These are phyloP conservation scores for Austroboletus novae-zelandiae DNA, from an alignment of 1,284 basidiomycete genomes.

Conservation along the genomic window DNA sequence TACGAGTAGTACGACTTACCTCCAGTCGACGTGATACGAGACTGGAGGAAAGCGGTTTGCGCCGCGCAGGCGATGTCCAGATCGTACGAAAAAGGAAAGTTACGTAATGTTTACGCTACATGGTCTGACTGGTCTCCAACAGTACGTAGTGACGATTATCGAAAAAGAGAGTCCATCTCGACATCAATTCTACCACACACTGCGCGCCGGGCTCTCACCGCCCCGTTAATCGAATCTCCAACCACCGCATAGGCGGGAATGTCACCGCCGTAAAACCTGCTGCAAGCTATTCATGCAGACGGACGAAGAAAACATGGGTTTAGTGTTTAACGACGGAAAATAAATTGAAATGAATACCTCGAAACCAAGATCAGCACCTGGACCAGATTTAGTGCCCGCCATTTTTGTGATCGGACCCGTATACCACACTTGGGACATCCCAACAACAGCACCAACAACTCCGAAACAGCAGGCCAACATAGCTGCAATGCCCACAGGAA, in stretches of 20 bases:
- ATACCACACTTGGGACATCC: constrained; percentile 53
- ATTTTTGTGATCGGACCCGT: constrained; percentile 47
- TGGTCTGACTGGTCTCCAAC: too few species aligned
- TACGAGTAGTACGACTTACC: too few species aligned
- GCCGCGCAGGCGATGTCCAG: too few species aligned
- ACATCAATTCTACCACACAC: not conserved
- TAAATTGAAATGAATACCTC: constrained; percentile 36
- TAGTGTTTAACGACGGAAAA: too few species aligned
- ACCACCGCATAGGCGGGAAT: constrained; percentile 42
- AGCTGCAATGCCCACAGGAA: constrained; percentile 58
- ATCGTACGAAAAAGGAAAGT: too few species aligned
- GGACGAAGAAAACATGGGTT: not conserved
- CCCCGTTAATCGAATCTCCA: constrained; percentile 44
- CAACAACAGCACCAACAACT: constrained; percentile 46
- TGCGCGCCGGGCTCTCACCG: constrained; percentile 24
- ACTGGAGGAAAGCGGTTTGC: too few species aligned
- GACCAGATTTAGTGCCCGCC: constrained; percentile 41
- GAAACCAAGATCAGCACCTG: constrained; percentile 52
- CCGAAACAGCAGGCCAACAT: constrained; percentile 47
- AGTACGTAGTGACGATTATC: too few species aligned
- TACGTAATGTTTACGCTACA: too few species aligned
- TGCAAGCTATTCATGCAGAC: constrained; percentile 35
- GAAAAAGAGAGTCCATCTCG: too few species aligned
- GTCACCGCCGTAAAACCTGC: constrained; percentile 41
- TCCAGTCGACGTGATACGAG: too few species aligned